Base-by-base conservation (phyloP, 129 eudicot genomes). In the Saposhnikovia divaricata region DNA sequence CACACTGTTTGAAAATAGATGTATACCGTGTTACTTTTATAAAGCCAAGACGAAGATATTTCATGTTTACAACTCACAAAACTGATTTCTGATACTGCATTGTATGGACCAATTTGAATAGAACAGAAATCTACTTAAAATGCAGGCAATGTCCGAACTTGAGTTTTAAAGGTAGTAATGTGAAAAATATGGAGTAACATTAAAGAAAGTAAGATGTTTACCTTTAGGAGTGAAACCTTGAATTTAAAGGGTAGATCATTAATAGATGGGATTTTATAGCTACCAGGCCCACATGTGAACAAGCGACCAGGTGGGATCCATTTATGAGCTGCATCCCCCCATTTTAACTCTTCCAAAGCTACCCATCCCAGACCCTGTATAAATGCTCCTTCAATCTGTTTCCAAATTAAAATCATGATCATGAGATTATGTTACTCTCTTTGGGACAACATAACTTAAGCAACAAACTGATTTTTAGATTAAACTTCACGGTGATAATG, bases 301-400 rank as follows among this genome's bases (percentile, higher is more conserved):
- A 96, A 80, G 74, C 84, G 82, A 27, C 99, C 99, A 9, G 97
- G 87, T 14, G 87, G 86, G 46, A 96, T 83, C 99, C 99, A 96
- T 85, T 88, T 92, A 81, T 96, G 99, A 81, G 97, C 93, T 21
- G 87, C 81, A 77, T 96, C 99, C 2, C 99, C 99, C 98, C 99
- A 92, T 85, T 96, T 96, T 63, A 96, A 86, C 86, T 96, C 99
- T 81, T 96, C 99, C 68, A 96, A 82, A 28, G 99, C 98, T 78
- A 90, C 89, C 99, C 99, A 96, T 81, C 99, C 99, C 61, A 92
- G 84, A 15, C 99, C 99, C 84, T 96, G 99, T 48, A 96, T 81
- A 53, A 96, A 96, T 79, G 96, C 99, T 84, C 99, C 99, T 87
- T 96, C 99, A 77, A 96, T 87, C 98, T 92, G 92, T 78, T 76